Evolutionary conservation across 441 rosid genomes (phyloP).

Genomic region (Erodium texanum): DNA sequence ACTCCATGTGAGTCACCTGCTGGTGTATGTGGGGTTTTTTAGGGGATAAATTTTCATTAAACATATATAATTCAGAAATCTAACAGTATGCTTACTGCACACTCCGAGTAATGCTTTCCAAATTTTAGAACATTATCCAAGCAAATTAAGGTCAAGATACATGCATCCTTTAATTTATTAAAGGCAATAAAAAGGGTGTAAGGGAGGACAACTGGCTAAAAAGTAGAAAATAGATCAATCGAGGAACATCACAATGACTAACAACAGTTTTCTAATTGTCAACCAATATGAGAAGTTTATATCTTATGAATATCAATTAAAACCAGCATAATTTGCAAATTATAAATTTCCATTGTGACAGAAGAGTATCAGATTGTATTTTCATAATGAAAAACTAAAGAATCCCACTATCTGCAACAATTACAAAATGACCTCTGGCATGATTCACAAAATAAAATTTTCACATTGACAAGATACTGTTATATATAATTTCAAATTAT

Average conservation of each 20-base stretch:
- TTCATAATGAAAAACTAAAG: background rate
- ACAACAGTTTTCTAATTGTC: background rate
- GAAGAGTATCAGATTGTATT: background rate
- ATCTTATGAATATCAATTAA: background rate
- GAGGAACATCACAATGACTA: background rate
- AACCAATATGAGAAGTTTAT: background rate
- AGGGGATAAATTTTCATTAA: no score
- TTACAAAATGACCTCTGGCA: background rate
- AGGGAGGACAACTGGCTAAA: background rate
- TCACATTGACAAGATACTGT: background rate
- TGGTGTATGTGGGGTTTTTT: no score
- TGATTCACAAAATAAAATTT: background rate
- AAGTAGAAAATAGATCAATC: background rate
- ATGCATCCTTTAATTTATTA: background rate
- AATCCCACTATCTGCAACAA: background rate
- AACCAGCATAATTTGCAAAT: background rate
- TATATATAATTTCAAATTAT: background rate
- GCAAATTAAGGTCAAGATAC: background rate
- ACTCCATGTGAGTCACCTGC: no score
- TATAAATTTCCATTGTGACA: background rate
- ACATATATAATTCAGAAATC: no score
- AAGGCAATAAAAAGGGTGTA: background rate
- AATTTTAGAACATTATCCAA: no score
- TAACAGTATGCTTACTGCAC: no score
- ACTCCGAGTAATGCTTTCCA: no score